Evolutionary conservation across 345 rosid species (phyloP).

Genomic region (Anastatica hierochuntica): DNA sequence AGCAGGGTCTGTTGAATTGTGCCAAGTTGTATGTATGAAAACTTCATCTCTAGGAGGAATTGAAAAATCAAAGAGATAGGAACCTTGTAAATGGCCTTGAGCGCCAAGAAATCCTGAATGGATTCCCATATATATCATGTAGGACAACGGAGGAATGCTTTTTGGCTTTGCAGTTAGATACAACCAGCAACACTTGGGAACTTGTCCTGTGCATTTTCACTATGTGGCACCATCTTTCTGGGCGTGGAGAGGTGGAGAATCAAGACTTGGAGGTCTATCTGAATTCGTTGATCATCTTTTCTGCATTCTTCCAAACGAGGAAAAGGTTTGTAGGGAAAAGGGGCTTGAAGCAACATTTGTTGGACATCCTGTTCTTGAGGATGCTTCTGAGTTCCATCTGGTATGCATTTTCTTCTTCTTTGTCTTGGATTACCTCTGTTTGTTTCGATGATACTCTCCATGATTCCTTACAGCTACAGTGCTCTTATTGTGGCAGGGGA

Average conservation of each 20-base stretch:
- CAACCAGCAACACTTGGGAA: slow-evolving; percentile 17
- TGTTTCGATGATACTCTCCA: background rate
- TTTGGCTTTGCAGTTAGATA: slow-evolving; percentile 76
- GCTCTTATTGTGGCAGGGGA: slow-evolving; percentile 31
- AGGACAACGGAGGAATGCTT: slow-evolving; percentile 39
- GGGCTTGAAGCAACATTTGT: slow-evolving; percentile 75
- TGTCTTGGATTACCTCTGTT: background rate
- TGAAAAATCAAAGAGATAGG: too few relatives aligned
- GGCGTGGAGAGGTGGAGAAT: slow-evolving; percentile 98
- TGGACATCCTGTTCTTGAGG: slow-evolving; percentile 86
- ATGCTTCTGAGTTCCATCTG: slow-evolving; percentile 42
- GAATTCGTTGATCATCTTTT: slow-evolving; percentile 76
- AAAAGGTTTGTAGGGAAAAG: slow-evolving; percentile 42
- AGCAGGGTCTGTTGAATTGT: too few relatives aligned
- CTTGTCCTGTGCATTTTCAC: slow-evolving; percentile 56
- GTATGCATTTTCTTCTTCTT: slow-evolving; percentile 30
- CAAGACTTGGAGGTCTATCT: slow-evolving; percentile 55
- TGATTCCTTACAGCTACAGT: background rate
- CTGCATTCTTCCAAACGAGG: slow-evolving; percentile 87
- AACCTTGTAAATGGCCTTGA: too few relatives aligned
- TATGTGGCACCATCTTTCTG: slow-evolving; percentile 93
- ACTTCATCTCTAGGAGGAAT: too few relatives aligned
- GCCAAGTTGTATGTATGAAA: too few relatives aligned
- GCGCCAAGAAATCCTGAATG: background rate
- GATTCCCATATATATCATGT: slow-evolving; percentile 11